Percentiles rank a stretch among this genome's conserved stretches.
Evolutionary conservation across 768 basidiomycete genomes (phyloP).

Genomic region (Tylopilus felleus): DNA sequence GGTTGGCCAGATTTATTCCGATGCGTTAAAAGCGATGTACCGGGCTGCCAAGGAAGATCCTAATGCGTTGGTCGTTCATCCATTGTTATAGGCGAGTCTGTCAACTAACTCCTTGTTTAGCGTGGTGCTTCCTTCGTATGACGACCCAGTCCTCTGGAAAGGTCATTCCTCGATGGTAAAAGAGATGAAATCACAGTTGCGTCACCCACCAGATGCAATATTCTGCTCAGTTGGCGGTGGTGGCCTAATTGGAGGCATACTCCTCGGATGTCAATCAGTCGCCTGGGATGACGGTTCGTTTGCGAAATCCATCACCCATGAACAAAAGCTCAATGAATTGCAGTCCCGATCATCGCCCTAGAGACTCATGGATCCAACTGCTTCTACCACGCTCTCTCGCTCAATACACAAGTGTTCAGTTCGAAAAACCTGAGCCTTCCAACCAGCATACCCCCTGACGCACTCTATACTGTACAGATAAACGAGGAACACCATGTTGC

Average conservation of each 20-base stretch:
- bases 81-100: neutral
- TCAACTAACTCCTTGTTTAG: conserved; percentile 32
- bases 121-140: conserved; percentile 69
- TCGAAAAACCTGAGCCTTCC: conserved; percentile 32
- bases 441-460: conserved; percentile 22
- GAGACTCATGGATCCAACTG: conserved; percentile 74
- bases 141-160: conserved; percentile 66
- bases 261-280: conserved; percentile 58
- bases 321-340: neutral
- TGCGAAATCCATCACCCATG: neutral
- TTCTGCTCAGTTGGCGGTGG: conserved; percentile 79
- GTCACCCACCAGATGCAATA: conserved; percentile 59
- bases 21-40: conserved; percentile 53
- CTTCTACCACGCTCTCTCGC: conserved; percentile 67
- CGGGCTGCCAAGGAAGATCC: conserved; percentile 41
- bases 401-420: conserved; percentile 43
- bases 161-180: conserved; percentile 73
- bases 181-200: conserved; percentile 58
- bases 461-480: conserved; percentile 41
- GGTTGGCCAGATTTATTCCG: conserved; percentile 54
- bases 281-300: conserved; percentile 68
- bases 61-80: conserved; percentile 37
- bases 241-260: conserved; percentile 66
- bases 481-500: conserved; percentile 44
- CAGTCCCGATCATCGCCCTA: conserved; percentile 63